Conservation (phyloP, 1,284 basidiomycete genomes). For the Fistulinella cinereoalba region DNA sequence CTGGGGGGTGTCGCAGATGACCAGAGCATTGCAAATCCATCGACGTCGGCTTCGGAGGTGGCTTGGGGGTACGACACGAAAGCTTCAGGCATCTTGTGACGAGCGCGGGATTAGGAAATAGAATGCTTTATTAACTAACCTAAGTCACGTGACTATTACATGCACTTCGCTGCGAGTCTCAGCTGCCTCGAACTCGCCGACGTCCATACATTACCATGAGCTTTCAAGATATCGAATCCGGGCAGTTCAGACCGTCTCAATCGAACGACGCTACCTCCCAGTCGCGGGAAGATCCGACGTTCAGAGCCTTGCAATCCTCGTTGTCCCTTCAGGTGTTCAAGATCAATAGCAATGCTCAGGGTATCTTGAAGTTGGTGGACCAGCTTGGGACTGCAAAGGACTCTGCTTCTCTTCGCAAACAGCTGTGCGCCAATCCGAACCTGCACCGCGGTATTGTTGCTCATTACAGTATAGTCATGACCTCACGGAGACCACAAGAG, state of each 20-base stretch:
- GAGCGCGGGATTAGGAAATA: no score
- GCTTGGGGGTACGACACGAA: no score
- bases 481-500: conserved; percentile 89
- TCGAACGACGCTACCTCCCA: conserved; percentile 43
- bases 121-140: no score
- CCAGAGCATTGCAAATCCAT: no score
- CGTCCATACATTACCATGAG: conserved; percentile 49
- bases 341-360: conserved; percentile 96
- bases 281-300: conserved; percentile 68
- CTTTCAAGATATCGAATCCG: conserved; percentile 77
- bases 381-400: conserved; percentile 84
- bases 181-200: not conserved
- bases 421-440: conserved; percentile 54
- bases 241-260: conserved; percentile 46
- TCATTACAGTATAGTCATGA: conserved; percentile 57
- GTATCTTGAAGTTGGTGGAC: conserved; percentile 89
- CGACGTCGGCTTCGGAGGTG: no score
- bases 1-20: no score
- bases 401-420: conserved; percentile 71
- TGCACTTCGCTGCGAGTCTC: conserved; percentile 8
- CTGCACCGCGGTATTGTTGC: not conserved
- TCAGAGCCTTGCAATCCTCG: conserved; percentile 77
- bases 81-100: no score
- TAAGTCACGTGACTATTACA: conserved; percentile 13
- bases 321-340: conserved; percentile 97